Evolutionary conservation across 2,329 filamentous ascomycete genomes (phyloP).

Genomic region (Fusarium illudens): DNA sequence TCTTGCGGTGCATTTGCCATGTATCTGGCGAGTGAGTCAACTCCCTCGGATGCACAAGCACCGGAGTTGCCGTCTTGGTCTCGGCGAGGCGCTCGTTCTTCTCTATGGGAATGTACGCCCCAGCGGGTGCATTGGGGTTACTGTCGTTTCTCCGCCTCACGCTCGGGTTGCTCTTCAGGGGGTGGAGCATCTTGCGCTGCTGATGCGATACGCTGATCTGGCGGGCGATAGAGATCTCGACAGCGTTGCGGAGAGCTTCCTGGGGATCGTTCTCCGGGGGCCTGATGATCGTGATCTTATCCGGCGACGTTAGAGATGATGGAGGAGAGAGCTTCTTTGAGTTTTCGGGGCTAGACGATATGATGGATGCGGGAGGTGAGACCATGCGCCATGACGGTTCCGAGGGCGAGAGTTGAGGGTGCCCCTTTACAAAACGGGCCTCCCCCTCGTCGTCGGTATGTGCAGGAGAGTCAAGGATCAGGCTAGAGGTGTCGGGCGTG

Average conservation of each 20-base stretch:
- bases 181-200: conserved; percentile 68
- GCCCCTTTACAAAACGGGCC: conserved; percentile 38
- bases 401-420: conserved; percentile 48
- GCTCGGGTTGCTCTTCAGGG: conserved; percentile 53
- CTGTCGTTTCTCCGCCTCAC: conserved; percentile 32
- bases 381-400: conserved; percentile 61
- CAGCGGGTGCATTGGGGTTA: conserved; percentile 14
- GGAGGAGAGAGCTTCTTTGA: conserved; percentile 25
- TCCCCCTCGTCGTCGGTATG: conserved; percentile 41
- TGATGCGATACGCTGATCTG: conserved; percentile 72
- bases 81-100: conserved; percentile 45
- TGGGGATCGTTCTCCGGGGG: conserved; percentile 29
- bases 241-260: conserved; percentile 60
- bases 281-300: conserved; percentile 34
- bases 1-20: conserved; percentile 61
- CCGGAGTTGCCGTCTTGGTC: conserved; percentile 56
- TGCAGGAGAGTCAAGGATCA: conserved; percentile 54
- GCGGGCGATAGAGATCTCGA: conserved; percentile 72
- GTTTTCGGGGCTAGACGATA: conserved; percentile 30
- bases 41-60: conserved; percentile 51
- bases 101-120: conserved; percentile 33
- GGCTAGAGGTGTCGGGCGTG: conserved; percentile 28
- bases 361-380: conserved; percentile 49
- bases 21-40: conserved; percentile 44
- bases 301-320: conserved; percentile 32